Percentiles rank a stretch among this genome's conserved stretches.
These are phyloP conservation scores for Trametes elegans DNA, from an alignment of 768 basidiomycete genomes.

Conservation along the genomic window DNA sequence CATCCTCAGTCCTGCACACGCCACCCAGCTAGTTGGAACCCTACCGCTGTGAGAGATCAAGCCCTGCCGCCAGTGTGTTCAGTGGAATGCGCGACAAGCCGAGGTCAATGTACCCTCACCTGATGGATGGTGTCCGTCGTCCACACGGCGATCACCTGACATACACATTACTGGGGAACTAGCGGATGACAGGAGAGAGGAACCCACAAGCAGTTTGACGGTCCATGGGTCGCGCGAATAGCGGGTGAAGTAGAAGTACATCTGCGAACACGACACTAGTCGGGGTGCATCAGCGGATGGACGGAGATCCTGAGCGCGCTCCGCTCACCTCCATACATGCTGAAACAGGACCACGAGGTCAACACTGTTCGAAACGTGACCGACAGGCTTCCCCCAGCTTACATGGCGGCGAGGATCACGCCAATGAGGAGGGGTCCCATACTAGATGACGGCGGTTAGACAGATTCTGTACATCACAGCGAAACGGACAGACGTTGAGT, in stretches of 20 bases:
- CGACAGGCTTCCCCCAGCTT: slow-evolving; percentile 17
- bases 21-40: too few relatives aligned
- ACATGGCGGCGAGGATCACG: slow-evolving; percentile 48
- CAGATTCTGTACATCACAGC: neutral
- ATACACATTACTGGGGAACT: neutral
- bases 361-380: neutral
- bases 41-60: neutral
- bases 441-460: slow-evolving; percentile 26
- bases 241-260: slow-evolving; percentile 50
- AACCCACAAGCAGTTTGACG: slow-evolving; percentile 5
- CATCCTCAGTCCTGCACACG: neutral
- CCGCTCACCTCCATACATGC: slow-evolving; percentile 51
- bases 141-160: slow-evolving; percentile 18
- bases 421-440: slow-evolving; percentile 53
- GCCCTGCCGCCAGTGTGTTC: neutral
- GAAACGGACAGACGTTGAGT: slow-evolving; percentile 9
- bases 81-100: too few relatives aligned
- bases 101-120: neutral
- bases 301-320: neutral
- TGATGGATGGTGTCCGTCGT: slow-evolving; percentile 24
- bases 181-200: neutral
- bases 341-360: slow-evolving; percentile 24
- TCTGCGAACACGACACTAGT: slow-evolving; percentile 57
- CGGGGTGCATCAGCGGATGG: neutral
- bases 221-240: slow-evolving; percentile 6